A percentile compares a stretch with the other conserved stretches of the same genome.
phyloP scores from a whole-genome alignment of 352 stramenopile species.

The Phytophthora europaea region DNA sequence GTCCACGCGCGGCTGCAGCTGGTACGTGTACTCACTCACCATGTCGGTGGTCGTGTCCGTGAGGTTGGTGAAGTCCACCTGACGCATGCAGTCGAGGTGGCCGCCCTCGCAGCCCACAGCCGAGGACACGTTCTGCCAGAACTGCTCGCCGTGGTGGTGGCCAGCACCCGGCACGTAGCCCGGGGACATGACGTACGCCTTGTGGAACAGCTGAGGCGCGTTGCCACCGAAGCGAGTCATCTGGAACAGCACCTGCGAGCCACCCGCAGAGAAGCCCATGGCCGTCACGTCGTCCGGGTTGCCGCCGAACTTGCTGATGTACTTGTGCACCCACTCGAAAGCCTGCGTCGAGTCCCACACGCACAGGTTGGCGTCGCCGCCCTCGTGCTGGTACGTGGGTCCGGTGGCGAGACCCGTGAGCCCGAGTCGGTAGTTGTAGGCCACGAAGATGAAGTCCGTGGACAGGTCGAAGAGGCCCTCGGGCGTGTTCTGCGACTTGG shows the following conservation, averaged over 20 bases:
- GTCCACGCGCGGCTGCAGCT: constrained; percentile 39
- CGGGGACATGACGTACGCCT: constrained; percentile 39
- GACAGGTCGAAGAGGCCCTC: constrained; percentile 34
- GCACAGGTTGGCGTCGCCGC: constrained; percentile 34
- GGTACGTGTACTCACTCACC: constrained; percentile 30
- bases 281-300: constrained; percentile 48
- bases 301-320: constrained; percentile 51
- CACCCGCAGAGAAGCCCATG: constrained; percentile 36
- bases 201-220: constrained; percentile 33
- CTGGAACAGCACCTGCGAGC: constrained; percentile 36
- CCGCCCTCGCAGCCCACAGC: constrained; percentile 27
- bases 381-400: constrained; percentile 42
- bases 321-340: constrained; percentile 48
- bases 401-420: constrained; percentile 30
- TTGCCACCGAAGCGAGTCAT: constrained; percentile 40
- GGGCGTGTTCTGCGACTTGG: constrained; percentile 28
- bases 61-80: constrained; percentile 27
- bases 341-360: constrained; percentile 40
- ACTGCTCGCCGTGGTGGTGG: constrained; percentile 34
- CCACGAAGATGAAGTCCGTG: constrained; percentile 45
- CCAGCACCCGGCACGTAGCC: constrained; percentile 32
- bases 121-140: constrained; percentile 43
- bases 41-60: constrained; percentile 4
- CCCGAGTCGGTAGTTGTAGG: constrained; percentile 50
- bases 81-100: constrained; percentile 35